Base-by-base conservation (phyloP, 768 basidiomycete genomes). In the Lentinus brumalis region DNA sequence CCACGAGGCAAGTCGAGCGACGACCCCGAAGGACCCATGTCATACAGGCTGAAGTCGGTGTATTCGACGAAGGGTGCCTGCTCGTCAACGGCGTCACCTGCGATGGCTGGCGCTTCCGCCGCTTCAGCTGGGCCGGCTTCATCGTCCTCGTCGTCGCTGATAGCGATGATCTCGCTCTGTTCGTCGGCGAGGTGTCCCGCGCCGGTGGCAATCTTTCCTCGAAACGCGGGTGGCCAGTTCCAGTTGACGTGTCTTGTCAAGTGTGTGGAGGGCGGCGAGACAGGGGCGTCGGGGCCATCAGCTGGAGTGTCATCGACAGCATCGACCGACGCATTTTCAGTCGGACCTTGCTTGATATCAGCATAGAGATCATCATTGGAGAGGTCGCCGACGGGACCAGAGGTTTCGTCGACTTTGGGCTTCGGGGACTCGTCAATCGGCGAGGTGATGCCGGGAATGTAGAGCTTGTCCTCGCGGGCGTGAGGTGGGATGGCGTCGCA, bases 161-260 rank as follows among this genome's bases (percentile, higher is more conserved):
- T 49, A 26, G 69, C 65, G 14, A 52, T 39, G 38, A 38, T 52
- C 10, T 52, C 50, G 41, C 29, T n/a, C 7, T 44, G 21, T 3
- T 70, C 70, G 46, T 67, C 69, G 45, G 39, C 42, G 12, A 67
- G 38, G 31, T 69, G 68, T 0, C 66, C 65, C 0, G 66, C 26
- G 21, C 66, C 51, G 6, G 64, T 69, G 21, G 73, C 63, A 2
- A 68, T 26, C 21, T 66, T 65, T 5, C 71, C 73, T 5, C 70
- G 58, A 54, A 75, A 75, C 1, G 75, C 75, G 16, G 75, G 73
- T 18, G 76, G 75, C 57, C 67, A 69, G 58, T 72, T 74, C 76
- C 76, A 77, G 45, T 77, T 70, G 4, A 73, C 65, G 51, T 76
- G 70, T 10, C 55, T 57, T 14, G 41, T 60, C 32, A 66, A 52